These are phyloP conservation scores for Chrysopogon serrulatus DNA, from an alignment of 176 grass and related monocot genomes.

Conservation along the genomic window DNA sequence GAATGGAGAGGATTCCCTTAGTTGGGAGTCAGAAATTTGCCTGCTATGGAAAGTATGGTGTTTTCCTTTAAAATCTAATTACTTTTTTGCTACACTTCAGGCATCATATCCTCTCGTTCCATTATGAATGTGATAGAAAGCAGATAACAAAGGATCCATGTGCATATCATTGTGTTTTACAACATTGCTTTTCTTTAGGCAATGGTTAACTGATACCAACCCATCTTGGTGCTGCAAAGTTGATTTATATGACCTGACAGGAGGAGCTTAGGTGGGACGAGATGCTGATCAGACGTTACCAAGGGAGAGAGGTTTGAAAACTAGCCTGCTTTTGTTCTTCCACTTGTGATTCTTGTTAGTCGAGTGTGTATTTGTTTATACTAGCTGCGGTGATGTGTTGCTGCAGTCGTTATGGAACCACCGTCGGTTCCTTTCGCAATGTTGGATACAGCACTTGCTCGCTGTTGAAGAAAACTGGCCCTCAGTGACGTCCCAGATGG, in stretches of 20 bases:
- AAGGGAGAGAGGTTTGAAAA: constrained; percentile 74
- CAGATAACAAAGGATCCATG: neutral
- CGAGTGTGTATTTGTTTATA: neutral
- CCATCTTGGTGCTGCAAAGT: constrained; percentile 1
- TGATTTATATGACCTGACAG: constrained; percentile 36
- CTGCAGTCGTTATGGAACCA: constrained; percentile 80
- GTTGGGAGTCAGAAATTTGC: constrained; percentile 33
- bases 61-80: neutral
- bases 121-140: neutral
- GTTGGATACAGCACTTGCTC: constrained; percentile 52
- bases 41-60: constrained; percentile 51
- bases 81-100: neutral
- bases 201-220: neutral
- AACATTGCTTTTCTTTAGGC: constrained; percentile 8
- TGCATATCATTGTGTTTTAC: neutral
- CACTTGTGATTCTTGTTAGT: neutral
- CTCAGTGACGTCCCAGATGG: constrained; percentile 5
- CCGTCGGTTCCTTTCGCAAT: constrained; percentile 71
- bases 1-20: constrained; percentile 22
- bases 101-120: neutral
- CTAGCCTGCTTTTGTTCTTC: neutral
- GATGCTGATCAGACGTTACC: constrained; percentile 67
- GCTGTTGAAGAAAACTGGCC: neutral
- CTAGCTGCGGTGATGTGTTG: neutral
- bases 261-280: constrained; percentile 79